Percentiles rank a stretch among this genome's conserved stretches.
These are phyloP conservation scores for Blastocystis sp. DNA, from an alignment of 352 stramenopile genomes.

Conservation along the genomic window DNA sequence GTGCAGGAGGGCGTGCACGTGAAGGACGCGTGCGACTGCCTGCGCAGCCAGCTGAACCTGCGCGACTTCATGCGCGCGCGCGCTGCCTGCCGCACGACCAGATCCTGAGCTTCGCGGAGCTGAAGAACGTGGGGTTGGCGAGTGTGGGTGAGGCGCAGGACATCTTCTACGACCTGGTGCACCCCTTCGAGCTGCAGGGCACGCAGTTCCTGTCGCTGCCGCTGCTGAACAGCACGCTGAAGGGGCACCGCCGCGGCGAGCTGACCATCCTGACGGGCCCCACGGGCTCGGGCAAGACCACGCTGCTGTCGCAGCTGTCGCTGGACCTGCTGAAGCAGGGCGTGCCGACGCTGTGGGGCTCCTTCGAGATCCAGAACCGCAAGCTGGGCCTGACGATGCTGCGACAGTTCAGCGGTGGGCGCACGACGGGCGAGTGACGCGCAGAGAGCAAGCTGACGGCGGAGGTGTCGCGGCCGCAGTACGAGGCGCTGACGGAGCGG, in stretches of 20 bases:
- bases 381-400: constrained; percentile 94
- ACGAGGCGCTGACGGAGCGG: constrained; percentile 76
- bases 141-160: constrained; percentile 64
- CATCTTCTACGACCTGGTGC: constrained; percentile 89
- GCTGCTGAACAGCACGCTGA: constrained; percentile 88
- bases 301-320: constrained; percentile 85
- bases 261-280: constrained; percentile 95
- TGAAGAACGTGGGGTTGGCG: constrained; percentile 75
- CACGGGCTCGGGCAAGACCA: constrained; percentile 91
- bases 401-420: constrained; percentile 79
- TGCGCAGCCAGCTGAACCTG: constrained; percentile 84
- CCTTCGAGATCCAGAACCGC: constrained; percentile 98
- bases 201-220: constrained; percentile 87
- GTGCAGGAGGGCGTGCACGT: constrained; percentile 69
- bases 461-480: constrained; percentile 69
- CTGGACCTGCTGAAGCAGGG: constrained; percentile 85
- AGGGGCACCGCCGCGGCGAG: constrained; percentile 92
- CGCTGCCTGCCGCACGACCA: constrained; percentile 84
- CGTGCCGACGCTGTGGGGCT: constrained; percentile 95
- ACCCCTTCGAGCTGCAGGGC: constrained; percentile 87
- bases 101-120: constrained; percentile 87
- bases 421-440: not conserved
- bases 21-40: constrained; percentile 98
- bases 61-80: constrained; percentile 80
- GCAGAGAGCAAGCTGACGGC: constrained; percentile 25